Base-by-base conservation (phyloP, 352 stramenopile species). In the Thraustotheca clavata region DNA sequence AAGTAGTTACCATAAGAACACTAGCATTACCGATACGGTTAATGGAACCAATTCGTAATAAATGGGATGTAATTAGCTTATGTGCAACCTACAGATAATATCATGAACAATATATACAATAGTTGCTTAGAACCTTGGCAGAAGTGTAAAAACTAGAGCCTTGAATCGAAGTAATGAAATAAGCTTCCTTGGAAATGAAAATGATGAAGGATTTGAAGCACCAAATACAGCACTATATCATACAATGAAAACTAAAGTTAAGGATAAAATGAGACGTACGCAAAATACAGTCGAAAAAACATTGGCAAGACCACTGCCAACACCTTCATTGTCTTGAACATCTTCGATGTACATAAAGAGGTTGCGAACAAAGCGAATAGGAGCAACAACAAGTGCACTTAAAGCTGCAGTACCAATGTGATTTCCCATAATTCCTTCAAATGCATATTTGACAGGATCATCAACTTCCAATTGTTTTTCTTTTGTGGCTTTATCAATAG, bases 331-430 rank as follows among this genome's bases (percentile, higher is more conserved):
- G 72, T 90, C 57, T 33, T 65, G 46, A 2, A 54, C 86, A 71
- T 86, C 78, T 71, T 90, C 80, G 32, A 92, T 67, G 71, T 92
- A 91, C 66, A 82, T 76, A 55, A 89, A 89, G 59, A 92, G 88
- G 36, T 76, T 72, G 14, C 81, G 83, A 12, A 90, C 69, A 65
- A 80, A 77, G 40, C 84, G 74, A 31, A 92, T 79, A 0, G 76
- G 79, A 1, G 75, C 73, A 8, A 92, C 78, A 8, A 75, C 69
- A 18, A 71, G 73, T 1, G 79, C 78, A 59, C 81, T 90, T 20
- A 90, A 43, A 4, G 83, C 83, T 29, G 89, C 66, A 27, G 83
- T 92, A 27, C 83, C 83, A 22, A 92, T 66, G 52, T 92, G 83
- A 46, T 83, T 89, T 16, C 72, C 76, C 33, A 90, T 67, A 8